Evolutionary conservation across 441 rosid genomes (phyloP), one percentile per base, ranked within the genome.

Genomic region (Erodium texanum): DNA sequence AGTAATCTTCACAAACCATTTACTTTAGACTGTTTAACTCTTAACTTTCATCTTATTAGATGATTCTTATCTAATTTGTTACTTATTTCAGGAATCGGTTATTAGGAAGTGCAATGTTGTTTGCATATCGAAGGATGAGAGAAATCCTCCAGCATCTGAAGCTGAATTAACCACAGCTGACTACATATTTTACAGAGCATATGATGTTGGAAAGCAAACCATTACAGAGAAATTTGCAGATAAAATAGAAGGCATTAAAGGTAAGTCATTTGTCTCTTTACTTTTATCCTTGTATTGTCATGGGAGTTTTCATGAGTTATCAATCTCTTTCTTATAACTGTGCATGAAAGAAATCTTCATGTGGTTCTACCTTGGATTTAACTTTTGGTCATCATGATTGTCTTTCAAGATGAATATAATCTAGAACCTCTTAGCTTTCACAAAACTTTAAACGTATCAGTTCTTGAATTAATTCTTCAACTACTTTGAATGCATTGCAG

Each of bases 41-140:
- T 5, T 36, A 2, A 36, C 41, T 36, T 36, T 36, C 41, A 6
- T 4, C 41, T 36, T 11, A 45, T 45, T 4, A 45, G 54, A 45
- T 15, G 54, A 14, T 45, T 16, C 54, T 1, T 45, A 15, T n/a
- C 54, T 5, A 15, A 3, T 45, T 45, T n/a, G 18, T 66, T 48
- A n/a, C 20, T 23, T 73, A 18, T 24, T 78, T 66, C 73, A 88
- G 94, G 82, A 84, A 41, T 27, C 81, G 3, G 73, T 84, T 73
- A 14, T 65, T 9, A 68, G 73, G 64, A 85, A 86, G 70, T 86
- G 94, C 81, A 80, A 71, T 34, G 89, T 84, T 70, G 66, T 85
- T 3, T 88, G 89, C 72, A n/a, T 68, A 48, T 83, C 88, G 2
- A 43, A n/a, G n/a, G 91, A 86, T 71, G 0, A 6, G 41, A 83